These are phyloP conservation scores for Psilocybe subaeruginosa DNA, from an alignment of 768 basidiomycete genomes.

Conservation along the genomic window DNA sequence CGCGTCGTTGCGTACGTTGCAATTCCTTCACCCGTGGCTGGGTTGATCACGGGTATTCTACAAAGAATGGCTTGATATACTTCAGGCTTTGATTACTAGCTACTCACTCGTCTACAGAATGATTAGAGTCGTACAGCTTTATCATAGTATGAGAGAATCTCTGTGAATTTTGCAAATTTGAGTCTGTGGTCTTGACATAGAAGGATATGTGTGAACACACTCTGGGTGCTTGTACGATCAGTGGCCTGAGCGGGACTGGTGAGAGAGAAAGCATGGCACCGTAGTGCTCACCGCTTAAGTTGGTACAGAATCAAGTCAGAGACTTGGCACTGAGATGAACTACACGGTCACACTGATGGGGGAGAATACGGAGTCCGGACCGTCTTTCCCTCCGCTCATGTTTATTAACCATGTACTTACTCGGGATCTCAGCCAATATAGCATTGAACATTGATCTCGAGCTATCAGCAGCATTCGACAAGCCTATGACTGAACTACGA, in stretches of 20 bases:
- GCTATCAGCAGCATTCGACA: too few species aligned
- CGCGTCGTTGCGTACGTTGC: slow-evolving; percentile 40
- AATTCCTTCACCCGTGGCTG: slow-evolving; percentile 65
- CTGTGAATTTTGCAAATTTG: neutral
- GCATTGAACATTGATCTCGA: too few species aligned
- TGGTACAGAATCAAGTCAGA: too few species aligned
- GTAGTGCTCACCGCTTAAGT: neutral
- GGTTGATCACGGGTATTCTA: slow-evolving; percentile 64
- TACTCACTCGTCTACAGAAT: slow-evolving; percentile 24
- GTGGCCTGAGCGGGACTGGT: neutral
- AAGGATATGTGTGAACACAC: neutral
- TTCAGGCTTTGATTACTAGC: neutral
- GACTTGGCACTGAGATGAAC: too few species aligned
- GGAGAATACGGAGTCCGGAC: too few species aligned
- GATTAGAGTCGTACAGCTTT: neutral
- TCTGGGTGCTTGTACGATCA: neutral
- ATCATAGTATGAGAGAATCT: slow-evolving; percentile 3
- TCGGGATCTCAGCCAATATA: too few species aligned
- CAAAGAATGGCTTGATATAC: neutral
- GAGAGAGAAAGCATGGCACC: neutral
- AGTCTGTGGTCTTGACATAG: neutral
- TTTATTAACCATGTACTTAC: too few species aligned
- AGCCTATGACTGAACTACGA: neutral
- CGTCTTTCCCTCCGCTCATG: too few species aligned
- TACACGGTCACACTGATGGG: too few species aligned